Evolutionary conservation across 2,329 filamentous ascomycete genomes (phyloP), one percentile per base, ranked within the genome.

Genomic region (Stachybotrys chlorohalonatus): DNA sequence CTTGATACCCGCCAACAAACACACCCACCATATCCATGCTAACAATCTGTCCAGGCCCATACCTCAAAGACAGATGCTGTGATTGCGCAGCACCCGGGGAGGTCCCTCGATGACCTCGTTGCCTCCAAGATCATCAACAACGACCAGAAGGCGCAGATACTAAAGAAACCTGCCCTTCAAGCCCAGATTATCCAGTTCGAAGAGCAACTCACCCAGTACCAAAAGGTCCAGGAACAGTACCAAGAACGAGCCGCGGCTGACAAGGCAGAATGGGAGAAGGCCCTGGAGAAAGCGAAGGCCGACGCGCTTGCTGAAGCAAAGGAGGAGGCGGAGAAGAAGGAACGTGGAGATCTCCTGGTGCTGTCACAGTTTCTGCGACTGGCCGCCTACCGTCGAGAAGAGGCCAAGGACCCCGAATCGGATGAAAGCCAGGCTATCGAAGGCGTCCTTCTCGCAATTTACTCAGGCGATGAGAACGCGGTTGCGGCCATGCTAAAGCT

Each of bases 351-450:
- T 66, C 75, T 94, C 47, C 75, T 92, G 51, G 76, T 83, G 31
- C 75, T 94, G 59, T 90, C 89, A 6, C 87, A 90, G 67, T 95
- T 94, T 75, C 75, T 94, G 59, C 84, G 87, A 60, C 80, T 91
- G 45, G 89, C 89, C 56, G 89, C 89, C 55, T 85, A 88, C 62
- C 84, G 89, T 60, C 82, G 88, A 62, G 79, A 83, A 17, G 85
- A 89, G 65, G 87, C 88, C 59, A 80, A 76, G 54, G 80, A 87
- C 62, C 78, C 81, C 51, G 72, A 76, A 47, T 70, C 79, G 6
- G 87, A 91, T 55, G 87, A 93, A 74, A 90, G 85, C 70, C 84
- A 85, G 70, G 90, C 89, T 42, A 84, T 94, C 56, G 89, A 95
- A 72, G 89, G 89, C 53, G 84, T 90, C 39, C 77, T 95, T 55